Conservation (phyloP, 169 alveolate genomes). For the Cryptosporidium andersoni region DNA sequence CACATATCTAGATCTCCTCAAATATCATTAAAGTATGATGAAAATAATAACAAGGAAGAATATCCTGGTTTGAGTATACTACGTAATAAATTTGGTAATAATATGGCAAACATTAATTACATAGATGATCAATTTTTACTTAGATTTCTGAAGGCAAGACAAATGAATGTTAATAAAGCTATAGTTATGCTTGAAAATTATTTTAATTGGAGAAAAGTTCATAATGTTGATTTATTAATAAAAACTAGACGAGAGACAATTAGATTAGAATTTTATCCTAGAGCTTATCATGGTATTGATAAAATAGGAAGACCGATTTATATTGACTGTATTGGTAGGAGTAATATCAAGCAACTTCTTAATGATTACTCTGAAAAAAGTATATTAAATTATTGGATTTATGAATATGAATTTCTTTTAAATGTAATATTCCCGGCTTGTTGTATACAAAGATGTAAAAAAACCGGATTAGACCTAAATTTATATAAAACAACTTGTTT, state of each 20-base stretch:
- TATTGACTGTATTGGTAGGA: conserved; percentile 80
- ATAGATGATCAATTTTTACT: conserved; percentile 19
- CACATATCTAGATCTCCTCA: no score
- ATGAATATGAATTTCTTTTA: conserved; percentile 66
- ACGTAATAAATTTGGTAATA: conserved; percentile 19
- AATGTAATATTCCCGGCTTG: conserved; percentile 44
- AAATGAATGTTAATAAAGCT: conserved; percentile 77
- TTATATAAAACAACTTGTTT: conserved; percentile 7
- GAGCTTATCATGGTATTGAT: conserved; percentile 80
- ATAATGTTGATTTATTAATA: conserved; percentile 70
- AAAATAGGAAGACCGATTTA: conserved; percentile 78
- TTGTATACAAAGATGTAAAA: conserved; percentile 12
- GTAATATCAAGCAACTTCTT: conserved; percentile 67
- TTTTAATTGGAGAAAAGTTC: conserved; percentile 76
- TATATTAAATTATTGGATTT: conserved; percentile 61
- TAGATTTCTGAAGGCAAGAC: conserved; percentile 79
- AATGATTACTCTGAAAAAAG: conserved; percentile 37
- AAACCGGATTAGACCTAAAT: conserved; percentile 5
- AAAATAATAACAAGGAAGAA: conserved; percentile 26
- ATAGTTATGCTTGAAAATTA: conserved; percentile 77
- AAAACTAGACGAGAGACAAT: conserved; percentile 2
- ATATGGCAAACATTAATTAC: conserved; percentile 12
- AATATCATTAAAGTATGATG: conserved; percentile 1
- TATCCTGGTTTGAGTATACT: conserved; percentile 19
- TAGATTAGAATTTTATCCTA: conserved; percentile 73